Conservation (phyloP, 345 rosid genomes). For the Eucalyptus cloeziana region DNA sequence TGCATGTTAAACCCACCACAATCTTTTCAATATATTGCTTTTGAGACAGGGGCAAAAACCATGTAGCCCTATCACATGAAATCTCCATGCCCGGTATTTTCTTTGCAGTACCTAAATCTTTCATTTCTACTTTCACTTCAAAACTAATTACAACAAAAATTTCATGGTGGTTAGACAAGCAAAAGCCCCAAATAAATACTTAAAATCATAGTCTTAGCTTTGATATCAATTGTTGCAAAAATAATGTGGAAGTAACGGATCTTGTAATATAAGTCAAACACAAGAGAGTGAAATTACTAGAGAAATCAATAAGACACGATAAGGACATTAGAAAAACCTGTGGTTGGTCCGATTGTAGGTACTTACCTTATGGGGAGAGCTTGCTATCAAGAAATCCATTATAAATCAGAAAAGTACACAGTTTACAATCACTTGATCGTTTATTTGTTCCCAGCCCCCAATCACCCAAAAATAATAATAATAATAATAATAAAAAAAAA, state of each 20-base stretch:
- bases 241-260: not conserved
- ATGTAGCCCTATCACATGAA: too few species aligned
- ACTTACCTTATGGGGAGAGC: not conserved
- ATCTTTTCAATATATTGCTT: too few species aligned
- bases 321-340: not conserved
- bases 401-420: not conserved
- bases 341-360: not conserved
- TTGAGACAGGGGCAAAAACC: too few species aligned
- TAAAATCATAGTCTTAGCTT: not conserved
- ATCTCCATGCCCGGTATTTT: too few species aligned
- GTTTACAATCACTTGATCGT: not conserved
- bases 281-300: not conserved
- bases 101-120: too few species aligned
- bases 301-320: not conserved
- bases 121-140: too few species aligned
- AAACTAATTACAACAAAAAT: too few species aligned
- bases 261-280: not conserved
- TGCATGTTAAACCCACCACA: too few species aligned
- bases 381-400: not conserved
- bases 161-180: not conserved
- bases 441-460: not conserved
- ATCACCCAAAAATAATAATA: too few species aligned
- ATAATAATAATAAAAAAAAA: too few species aligned
- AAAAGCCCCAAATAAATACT: not conserved
- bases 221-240: not conserved